Evolutionary conservation across 768 basidiomycete genomes (phyloP).

Genomic region (Tylopilus rubrobrunneus): DNA sequence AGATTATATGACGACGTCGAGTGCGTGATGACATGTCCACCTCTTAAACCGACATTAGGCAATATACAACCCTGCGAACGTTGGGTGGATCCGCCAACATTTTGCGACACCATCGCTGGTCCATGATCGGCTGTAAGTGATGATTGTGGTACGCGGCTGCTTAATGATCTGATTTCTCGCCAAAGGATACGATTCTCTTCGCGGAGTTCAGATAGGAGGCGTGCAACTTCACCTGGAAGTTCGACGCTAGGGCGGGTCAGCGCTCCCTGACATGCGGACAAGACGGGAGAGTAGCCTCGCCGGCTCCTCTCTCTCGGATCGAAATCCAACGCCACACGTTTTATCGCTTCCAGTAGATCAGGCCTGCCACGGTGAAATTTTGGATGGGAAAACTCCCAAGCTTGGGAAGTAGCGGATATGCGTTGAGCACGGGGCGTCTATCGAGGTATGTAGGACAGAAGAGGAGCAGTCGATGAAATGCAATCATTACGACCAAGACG

Average conservation of each 20-base stretch:
- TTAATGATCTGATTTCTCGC: slow-evolving; percentile 27
- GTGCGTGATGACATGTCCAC: slow-evolving; percentile 18
- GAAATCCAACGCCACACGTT: slow-evolving; percentile 79
- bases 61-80: slow-evolving; percentile 8
- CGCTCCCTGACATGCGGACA: neutral
- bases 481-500: slow-evolving; percentile 10
- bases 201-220: slow-evolving; percentile 54
- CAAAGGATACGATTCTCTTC: slow-evolving; percentile 68
- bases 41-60: slow-evolving; percentile 4
- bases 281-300: slow-evolving; percentile 11
- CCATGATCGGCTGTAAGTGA: slow-evolving; percentile 1
- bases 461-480: neutral
- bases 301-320: slow-evolving; percentile 50
- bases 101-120: slow-evolving; percentile 1
- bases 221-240: slow-evolving; percentile 70
- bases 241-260: slow-evolving; percentile 52
- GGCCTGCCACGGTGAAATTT: slow-evolving; percentile 79
- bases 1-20: slow-evolving; percentile 29
- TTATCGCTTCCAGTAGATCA: slow-evolving; percentile 81
- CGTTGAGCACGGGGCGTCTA: slow-evolving; percentile 82
- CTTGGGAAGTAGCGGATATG: slow-evolving; percentile 75
- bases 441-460: slow-evolving; percentile 1
- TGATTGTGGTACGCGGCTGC: slow-evolving; percentile 21
- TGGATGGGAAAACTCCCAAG: slow-evolving; percentile 87
- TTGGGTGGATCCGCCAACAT: slow-evolving; percentile 8